Evolutionary conservation across 2,329 filamentous ascomycete species (phyloP), one percentile per base, ranked within the genome.

Genomic region (Aspergillus calidoustus): DNA sequence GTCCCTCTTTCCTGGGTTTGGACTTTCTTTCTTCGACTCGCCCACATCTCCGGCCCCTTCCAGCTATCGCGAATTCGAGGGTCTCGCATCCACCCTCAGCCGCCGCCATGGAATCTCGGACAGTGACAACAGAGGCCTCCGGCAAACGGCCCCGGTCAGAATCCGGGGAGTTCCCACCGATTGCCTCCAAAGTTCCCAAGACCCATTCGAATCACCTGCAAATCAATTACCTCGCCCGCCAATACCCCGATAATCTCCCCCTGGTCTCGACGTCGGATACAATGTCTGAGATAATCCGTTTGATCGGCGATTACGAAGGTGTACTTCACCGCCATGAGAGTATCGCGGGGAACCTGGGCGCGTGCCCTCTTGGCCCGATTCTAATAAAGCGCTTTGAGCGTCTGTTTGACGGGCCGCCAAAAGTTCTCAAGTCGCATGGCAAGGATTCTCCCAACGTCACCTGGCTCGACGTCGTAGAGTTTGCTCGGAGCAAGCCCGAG

Each of bases 401-500:
- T 57, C 84, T 94, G 59, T 96, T 97, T 71, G 92, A 96, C 66
- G 91, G 90, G 0, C 88, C 91, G 23, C 92, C 93, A 63, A 87
- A 84, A 31, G 84, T 88, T 60, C 83, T 82, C 69, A 90, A 85
- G 76, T 87, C 78, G 71, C 86, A 83, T 79, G 83, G 82, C n/a
- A 86, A 86, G 67, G 84, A 86, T 28, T 80, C 84, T 34, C 85
- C 83, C 4, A 83, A 83, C 6, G 85, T 95, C 59, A 90, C 88
- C 13, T 97, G 92, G 92, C 82, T 95, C 44, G 92, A 96, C 71
- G 88, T 96, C 56, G 90, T 96, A 67, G 88, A 91, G 66, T 95
- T 93, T 77, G 91, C 92, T 65, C 91, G 90, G 71, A 87, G 87
- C 66, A 93, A 92, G 65, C 91, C 92, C 0, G 84, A 87, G 66